phyloP scores from a whole-genome alignment of 441 rosid species.

The Kokia cookei region DNA sequence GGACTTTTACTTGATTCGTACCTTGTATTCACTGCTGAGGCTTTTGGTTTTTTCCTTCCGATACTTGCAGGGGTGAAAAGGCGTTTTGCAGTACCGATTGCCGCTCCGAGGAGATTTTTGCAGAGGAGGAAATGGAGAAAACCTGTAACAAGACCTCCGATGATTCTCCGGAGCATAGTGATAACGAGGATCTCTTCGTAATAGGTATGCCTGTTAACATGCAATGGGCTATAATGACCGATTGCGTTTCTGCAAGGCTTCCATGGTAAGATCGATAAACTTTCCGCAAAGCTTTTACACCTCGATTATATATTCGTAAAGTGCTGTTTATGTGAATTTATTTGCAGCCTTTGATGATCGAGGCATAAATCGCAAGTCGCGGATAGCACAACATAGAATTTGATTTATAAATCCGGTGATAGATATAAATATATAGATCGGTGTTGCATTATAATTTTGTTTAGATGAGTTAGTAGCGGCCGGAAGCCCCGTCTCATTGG shows the following conservation, averaged over 20 bases:
- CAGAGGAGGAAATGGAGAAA: conserved; percentile 50
- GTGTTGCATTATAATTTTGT: conserved; percentile 11
- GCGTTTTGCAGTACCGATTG: conserved; percentile 72
- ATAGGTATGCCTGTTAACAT: conserved; percentile 28
- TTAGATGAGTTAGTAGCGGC: conserved; percentile 43
- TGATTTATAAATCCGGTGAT: conserved; percentile 2
- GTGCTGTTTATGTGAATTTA: conserved; percentile 65
- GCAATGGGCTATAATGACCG: conserved; percentile 17
- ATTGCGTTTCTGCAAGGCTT: conserved; percentile 13
- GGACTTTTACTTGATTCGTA: conserved; percentile 12
- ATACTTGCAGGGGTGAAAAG: conserved; percentile 70
- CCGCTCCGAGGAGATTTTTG: conserved; percentile 57
- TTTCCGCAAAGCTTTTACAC: conserved; percentile 2
- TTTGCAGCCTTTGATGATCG: conserved; percentile 73
- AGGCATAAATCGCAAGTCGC: conserved; percentile 36
- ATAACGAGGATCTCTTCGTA: conserved; percentile 32
- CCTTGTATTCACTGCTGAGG: conserved; percentile 2
- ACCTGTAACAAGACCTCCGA: conserved; percentile 8
- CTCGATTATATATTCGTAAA: conserved; percentile 42
- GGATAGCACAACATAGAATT: conserved; percentile 19
- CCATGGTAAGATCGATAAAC: conserved; percentile 29
- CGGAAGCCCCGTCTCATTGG: conserved; percentile 37
- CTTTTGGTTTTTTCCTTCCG: conserved; percentile 4
- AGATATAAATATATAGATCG: conserved; percentile 3
- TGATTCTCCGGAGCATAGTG: conserved; percentile 7